phyloP scores from a whole-genome alignment of 2,329 filamentous ascomycete genomes.

The Leptographium wingfieldii region DNA sequence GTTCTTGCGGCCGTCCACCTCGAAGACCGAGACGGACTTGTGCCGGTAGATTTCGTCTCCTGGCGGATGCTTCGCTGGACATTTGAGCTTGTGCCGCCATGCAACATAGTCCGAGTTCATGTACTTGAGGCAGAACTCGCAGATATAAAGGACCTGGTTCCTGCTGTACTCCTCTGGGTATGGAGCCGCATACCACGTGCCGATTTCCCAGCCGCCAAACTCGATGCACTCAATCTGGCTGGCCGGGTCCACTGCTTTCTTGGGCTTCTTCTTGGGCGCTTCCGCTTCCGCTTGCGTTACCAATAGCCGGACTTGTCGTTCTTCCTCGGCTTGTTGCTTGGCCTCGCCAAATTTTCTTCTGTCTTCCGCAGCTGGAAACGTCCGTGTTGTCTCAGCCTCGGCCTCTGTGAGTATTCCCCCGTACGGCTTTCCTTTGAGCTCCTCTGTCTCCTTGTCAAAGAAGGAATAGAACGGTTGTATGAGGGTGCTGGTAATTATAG shows the following conservation, averaged over 20 bases:
- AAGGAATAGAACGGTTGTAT: slow-evolving; percentile 78
- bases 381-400: slow-evolving; percentile 85
- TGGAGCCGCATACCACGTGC: slow-evolving; percentile 97
- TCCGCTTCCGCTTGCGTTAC: slow-evolving; percentile 54
- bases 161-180: slow-evolving; percentile 98
- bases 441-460: slow-evolving; percentile 77
- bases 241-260: slow-evolving; percentile 70
- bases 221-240: slow-evolving; percentile 99
- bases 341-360: slow-evolving; percentile 80
- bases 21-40: slow-evolving; percentile 84
- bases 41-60: slow-evolving; percentile 97
- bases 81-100: slow-evolving; percentile 96
- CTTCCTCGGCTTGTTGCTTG: slow-evolving; percentile 80
- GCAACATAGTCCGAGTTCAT: slow-evolving; percentile 99
- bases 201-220: slow-evolving; percentile 94
- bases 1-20: slow-evolving; percentile 93
- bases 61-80: slow-evolving; percentile 88
- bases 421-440: slow-evolving; percentile 85
- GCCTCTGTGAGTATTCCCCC: slow-evolving; percentile 81
- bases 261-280: slow-evolving; percentile 48
- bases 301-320: slow-evolving; percentile 61
- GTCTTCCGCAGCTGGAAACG: slow-evolving; percentile 68
- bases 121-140: slow-evolving; percentile 98
- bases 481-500: slow-evolving; percentile 27
- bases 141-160: slow-evolving; percentile 94